Evolutionary conservation across 306 rosid species (phyloP).

Genomic region (Myrica gale): DNA sequence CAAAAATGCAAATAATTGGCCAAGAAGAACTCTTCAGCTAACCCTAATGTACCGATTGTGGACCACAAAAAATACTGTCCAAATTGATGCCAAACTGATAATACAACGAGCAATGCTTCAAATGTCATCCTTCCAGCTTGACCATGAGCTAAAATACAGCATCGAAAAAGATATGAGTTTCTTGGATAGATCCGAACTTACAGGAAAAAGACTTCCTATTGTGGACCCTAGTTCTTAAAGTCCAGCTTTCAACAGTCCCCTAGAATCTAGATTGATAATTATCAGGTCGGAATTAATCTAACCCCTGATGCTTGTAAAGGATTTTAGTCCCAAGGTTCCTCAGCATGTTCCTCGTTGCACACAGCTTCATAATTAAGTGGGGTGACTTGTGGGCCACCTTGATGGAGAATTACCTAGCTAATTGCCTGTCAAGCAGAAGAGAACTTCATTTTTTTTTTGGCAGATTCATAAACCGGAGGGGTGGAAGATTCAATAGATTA

Average conservation of each 20-base stretch:
- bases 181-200: background rate
- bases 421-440: slow-evolving; percentile 66
- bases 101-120: slow-evolving; percentile 2
- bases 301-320: background rate
- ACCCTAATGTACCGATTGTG: no score
- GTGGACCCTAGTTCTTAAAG: background rate
- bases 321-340: slow-evolving; percentile 19
- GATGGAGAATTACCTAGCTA: slow-evolving; percentile 37
- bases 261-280: background rate
- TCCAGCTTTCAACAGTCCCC: background rate
- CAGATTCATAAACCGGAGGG: slow-evolving; percentile 24
- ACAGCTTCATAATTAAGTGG: slow-evolving; percentile 22
- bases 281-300: no score
- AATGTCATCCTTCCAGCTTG: slow-evolving; percentile 2
- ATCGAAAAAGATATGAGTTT: background rate
- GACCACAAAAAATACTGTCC: background rate
- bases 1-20: background rate
- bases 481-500: background rate
- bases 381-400: slow-evolving; percentile 29
- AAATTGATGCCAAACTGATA: background rate
- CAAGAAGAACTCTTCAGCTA: background rate
- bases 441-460: background rate
- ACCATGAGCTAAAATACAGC: background rate
- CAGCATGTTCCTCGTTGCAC: slow-evolving; percentile 33
- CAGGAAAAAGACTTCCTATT: background rate